Percentiles rank a stretch among this genome's conserved stretches.
phyloP scores from a whole-genome alignment of 345 rosid species.

The Citrus glauca region DNA sequence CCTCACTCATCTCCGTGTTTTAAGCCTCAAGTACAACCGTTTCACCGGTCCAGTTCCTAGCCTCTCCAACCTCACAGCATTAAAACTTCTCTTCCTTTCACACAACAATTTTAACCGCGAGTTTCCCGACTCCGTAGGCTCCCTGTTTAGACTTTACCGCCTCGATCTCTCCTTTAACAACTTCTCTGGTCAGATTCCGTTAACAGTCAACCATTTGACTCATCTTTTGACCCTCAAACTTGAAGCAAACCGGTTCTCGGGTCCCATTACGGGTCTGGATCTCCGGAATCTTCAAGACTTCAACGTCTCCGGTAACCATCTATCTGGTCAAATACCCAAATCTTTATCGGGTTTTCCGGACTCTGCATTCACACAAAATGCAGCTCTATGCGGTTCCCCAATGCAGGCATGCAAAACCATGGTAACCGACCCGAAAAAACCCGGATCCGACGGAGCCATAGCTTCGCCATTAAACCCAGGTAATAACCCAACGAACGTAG shows the following conservation, averaged over 20 bases:
- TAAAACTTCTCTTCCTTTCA: conserved; percentile 78
- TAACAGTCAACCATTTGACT: conserved; percentile 40
- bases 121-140: conserved; percentile 49
- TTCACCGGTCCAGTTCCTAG: conserved; percentile 62
- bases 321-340: conserved; percentile 67
- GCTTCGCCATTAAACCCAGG: conserved; percentile 53
- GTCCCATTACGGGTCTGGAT: conserved; percentile 38
- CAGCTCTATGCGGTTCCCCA: conserved; percentile 72
- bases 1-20: conserved; percentile 71
- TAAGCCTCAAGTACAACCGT: conserved; percentile 67
- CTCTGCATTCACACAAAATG: conserved; percentile 54
- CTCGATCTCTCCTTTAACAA: conserved; percentile 81
- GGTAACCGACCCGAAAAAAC: conserved; percentile 44
- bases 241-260: conserved; percentile 58
- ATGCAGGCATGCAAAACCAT: conserved; percentile 35
- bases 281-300: conserved; percentile 69
- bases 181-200: conserved; percentile 68
- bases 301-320: conserved; percentile 61
- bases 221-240: conserved; percentile 78
- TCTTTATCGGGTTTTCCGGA: conserved; percentile 54
- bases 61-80: conserved; percentile 60
- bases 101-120: conserved; percentile 60
- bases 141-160: conserved; percentile 61
- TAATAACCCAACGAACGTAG: conserved; percentile 30
- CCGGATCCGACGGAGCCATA: conserved; percentile 61